Evolutionary conservation across 768 basidiomycete species (phyloP).

Genomic region (Sarcodon aspratus): DNA sequence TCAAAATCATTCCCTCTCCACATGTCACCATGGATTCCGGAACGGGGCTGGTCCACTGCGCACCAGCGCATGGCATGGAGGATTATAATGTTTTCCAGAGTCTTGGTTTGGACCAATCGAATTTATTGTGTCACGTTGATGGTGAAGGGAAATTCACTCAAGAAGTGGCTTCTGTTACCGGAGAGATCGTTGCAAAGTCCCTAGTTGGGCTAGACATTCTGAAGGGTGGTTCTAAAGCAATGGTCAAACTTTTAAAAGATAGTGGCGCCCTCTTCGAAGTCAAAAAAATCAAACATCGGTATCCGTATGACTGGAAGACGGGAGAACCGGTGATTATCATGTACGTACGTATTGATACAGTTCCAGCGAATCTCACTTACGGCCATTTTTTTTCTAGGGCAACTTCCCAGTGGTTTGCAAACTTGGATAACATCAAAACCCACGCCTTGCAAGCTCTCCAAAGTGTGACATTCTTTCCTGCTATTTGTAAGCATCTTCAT

Average conservation of each 20-base stretch:
- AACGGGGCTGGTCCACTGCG: conserved; percentile 91
- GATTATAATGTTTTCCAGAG: conserved; percentile 75
- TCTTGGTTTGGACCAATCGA: conserved; percentile 37
- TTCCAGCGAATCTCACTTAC: neutral
- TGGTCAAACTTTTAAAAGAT: conserved; percentile 52
- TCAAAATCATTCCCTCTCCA: conserved; percentile 46
- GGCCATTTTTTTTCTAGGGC: conserved; percentile 38
- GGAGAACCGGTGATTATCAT: conserved; percentile 85
- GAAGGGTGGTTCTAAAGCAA: conserved; percentile 51
- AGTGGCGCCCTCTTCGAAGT: conserved; percentile 49
- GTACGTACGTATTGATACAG: conserved; percentile 28
- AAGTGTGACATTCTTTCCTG: conserved; percentile 66
- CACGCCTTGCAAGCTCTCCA: conserved; percentile 59
- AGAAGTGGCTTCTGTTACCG: conserved; percentile 46
- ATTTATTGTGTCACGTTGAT: conserved; percentile 76
- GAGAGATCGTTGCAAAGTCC: conserved; percentile 27
- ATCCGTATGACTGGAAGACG: conserved; percentile 97
- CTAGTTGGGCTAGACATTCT: conserved; percentile 68
- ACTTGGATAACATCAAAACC: conserved; percentile 75
- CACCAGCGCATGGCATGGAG: conserved; percentile 89
- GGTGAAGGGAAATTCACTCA: conserved; percentile 58
- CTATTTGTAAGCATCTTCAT: conserved; percentile 42
- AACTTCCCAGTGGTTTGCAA: conserved; percentile 97
- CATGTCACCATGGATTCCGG: conserved; percentile 86
- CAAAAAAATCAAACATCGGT: conserved; percentile 71